Percentiles rank a stretch among this genome's conserved stretches.
phyloP scores from a whole-genome alignment of 2,329 filamentous ascomycete species.

The Emydomyces testavorans region DNA sequence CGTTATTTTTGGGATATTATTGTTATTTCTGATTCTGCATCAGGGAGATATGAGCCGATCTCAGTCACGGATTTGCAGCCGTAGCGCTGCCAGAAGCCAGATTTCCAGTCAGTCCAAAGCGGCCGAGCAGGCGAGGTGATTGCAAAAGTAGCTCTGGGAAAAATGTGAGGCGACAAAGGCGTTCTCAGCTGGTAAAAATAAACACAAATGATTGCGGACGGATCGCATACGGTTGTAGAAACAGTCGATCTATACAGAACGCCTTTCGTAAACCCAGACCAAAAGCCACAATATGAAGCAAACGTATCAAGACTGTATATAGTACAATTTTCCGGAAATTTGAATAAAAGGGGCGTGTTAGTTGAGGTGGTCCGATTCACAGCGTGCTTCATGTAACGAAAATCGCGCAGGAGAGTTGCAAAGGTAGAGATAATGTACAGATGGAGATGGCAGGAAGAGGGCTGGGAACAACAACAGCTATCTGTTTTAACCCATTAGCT shows the following conservation, averaged over 20 bases:
- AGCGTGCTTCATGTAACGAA: not conserved
- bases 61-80: not conserved
- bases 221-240: not conserved
- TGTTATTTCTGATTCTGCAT: not conserved
- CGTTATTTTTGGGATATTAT: conserved; percentile 1
- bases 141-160: not conserved
- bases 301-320: conserved; percentile 4
- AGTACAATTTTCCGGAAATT: conserved; percentile 1
- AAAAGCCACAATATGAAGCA: not conserved
- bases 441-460: not conserved
- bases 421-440: conserved; percentile 11
- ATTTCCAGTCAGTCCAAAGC: not conserved
- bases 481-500: conserved; percentile 10
- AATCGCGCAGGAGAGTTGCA: not conserved
- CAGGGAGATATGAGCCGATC: not conserved
- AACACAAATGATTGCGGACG: not conserved
- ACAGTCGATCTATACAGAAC: not conserved
- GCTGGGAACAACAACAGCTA: not conserved
- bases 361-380: conserved; percentile 2
- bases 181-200: not conserved
- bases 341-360: not conserved
- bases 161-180: not conserved
- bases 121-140: not conserved
- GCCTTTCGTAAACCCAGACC: not conserved
- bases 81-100: not conserved